Conservation (phyloP, 139 green algal species). For the Deuterostichococcus epilithicus region DNA sequence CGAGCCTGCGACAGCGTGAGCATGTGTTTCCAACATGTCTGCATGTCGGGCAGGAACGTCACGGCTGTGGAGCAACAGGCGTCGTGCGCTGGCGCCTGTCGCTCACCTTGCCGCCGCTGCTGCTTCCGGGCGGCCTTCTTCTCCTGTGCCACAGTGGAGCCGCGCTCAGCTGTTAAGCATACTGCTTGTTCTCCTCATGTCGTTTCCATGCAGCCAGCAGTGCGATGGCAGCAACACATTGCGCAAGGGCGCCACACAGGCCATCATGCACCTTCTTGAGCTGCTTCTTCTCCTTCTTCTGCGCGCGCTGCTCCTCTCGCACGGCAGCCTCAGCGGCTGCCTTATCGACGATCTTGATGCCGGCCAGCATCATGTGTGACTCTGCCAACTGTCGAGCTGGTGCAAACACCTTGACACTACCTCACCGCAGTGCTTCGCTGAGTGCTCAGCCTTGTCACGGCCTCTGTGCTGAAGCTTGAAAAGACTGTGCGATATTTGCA, state of each 20-base stretch:
- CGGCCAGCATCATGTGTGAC: slow-evolving; percentile 30
- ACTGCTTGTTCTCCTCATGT: not conserved
- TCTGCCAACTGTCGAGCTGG: too few species aligned
- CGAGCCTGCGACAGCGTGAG: not conserved
- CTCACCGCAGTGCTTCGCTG: too few species aligned
- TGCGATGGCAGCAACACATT: not conserved
- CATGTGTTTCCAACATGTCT: slow-evolving; percentile 5
- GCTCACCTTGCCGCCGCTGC: not conserved
- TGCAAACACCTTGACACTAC: too few species aligned
- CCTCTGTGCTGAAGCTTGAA: too few species aligned
- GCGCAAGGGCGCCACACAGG: not conserved
- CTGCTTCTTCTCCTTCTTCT: slow-evolving; percentile 26
- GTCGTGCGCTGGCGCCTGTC: not conserved
- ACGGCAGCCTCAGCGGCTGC: slow-evolving; percentile 21
- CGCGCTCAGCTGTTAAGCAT: not conserved
- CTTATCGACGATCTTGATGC: slow-evolving; percentile 37
- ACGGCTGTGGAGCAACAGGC: not conserved
- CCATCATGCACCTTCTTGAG: slow-evolving; percentile 30
- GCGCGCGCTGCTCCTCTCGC: slow-evolving; percentile 19
- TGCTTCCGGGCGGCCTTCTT: slow-evolving; percentile 21
- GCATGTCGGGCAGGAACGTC: not conserved
- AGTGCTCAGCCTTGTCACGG: too few species aligned
- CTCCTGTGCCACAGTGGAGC: slow-evolving; percentile 11
- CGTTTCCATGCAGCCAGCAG: not conserved
- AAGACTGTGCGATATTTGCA: too few species aligned